Evolutionary conservation across 352 stramenopile genomes (phyloP), one percentile per base, ranked within the genome.

Genomic region (Globisporangium radiosum): DNA sequence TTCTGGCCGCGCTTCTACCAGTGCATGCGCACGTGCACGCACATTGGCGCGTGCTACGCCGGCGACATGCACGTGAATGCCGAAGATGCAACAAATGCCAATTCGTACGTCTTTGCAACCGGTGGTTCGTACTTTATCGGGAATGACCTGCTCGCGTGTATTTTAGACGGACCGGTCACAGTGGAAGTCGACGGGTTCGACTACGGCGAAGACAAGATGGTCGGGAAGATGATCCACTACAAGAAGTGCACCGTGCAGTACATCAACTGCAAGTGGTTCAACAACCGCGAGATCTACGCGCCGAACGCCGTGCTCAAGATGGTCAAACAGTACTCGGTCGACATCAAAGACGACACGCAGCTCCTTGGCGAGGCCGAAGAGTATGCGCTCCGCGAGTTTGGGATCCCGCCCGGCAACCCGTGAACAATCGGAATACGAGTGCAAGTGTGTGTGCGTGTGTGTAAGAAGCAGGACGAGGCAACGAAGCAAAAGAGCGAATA

Each of bases 181-280:
- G 76, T 90, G 39, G 73, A 81, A 54, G 43, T 84, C 43, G 73
- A 85, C 19, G 81, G 81, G 5, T 72, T 90, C 19, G 81, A 90
- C 65, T 87, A 73, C 57, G 81, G 81, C 33, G 81, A 90, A 51
- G 81, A 90, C 68, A 90, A 90, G 66, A 90, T 73, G 8, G 70
- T 90, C 49, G 81, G 81, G 55, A 90, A 90, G 68, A 90, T 90
- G 81, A 81, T 90, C 66, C 79, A 89, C 65, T 90, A 81, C 66
- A 90, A 88, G 64, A 78, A 72, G 44, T 90, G 81, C 63, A 64
- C 78, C 36, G 81, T 87, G 39, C 75, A 90, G 72, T 88, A 88
- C 63, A 78, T 90, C 63, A 90, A 78, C 68, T 90, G 81, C 73
- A 90, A 90, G 70, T 90, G 81, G 81, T 88, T 90, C 66, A 90